Conservation (phyloP, 257 asterid species). For the Verbena officinalis region DNA sequence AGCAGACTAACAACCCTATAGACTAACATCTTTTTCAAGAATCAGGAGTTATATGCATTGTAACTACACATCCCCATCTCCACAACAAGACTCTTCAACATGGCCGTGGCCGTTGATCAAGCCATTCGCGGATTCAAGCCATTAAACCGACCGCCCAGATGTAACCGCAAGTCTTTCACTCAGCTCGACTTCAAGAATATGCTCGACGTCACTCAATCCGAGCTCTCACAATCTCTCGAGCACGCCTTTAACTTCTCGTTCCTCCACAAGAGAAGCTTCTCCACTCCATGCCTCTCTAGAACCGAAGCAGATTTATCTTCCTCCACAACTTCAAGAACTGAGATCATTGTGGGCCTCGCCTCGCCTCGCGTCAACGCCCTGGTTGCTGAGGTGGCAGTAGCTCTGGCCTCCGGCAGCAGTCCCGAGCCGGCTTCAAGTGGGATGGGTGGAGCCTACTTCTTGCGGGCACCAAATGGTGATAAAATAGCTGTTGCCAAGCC, state of each 20-base stretch:
- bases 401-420: conserved; percentile 54
- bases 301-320: conserved; percentile 32
- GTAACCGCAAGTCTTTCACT: conserved; percentile 59
- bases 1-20: conserved; percentile 42
- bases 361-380: conserved; percentile 45
- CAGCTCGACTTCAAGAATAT: conserved; percentile 51
- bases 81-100: conserved; percentile 32
- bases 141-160: conserved; percentile 53
- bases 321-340: conserved; percentile 45
- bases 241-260: conserved; percentile 31
- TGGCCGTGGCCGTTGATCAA: conserved; percentile 59
- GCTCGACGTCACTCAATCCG: conserved; percentile 42
- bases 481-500: conserved; percentile 71
- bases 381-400: conserved; percentile 65
- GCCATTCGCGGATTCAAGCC: conserved; percentile 63
- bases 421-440: conserved; percentile 67
- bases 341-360: conserved; percentile 55
- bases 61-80: conserved; percentile 23
- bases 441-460: conserved; percentile 72
- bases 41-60: conserved; percentile 50
- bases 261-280: conserved; percentile 56
- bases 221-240: conserved; percentile 35
- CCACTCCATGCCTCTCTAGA: conserved; percentile 61
- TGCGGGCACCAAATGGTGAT: conserved; percentile 45
- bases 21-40: conserved; percentile 33